Conservation (phyloP, 768 basidiomycete genomes). For the Phylloporus arenicola region DNA sequence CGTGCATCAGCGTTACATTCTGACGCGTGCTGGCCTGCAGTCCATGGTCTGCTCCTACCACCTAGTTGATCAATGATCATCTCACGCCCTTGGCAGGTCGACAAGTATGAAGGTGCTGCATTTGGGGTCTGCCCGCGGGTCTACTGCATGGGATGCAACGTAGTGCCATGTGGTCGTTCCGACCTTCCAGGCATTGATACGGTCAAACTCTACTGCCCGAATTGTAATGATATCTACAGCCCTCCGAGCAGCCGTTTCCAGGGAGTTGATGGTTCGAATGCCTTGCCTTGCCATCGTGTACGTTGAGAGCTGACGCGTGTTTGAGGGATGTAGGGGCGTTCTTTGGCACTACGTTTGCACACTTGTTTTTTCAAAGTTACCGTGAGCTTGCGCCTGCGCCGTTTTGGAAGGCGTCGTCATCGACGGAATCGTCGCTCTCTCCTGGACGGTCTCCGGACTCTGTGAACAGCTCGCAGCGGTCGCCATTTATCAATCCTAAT, state of each 20-base stretch:
- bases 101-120: conserved; percentile 88
- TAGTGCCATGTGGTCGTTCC: conserved; percentile 92
- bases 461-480: conserved; percentile 42
- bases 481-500: conserved; percentile 81
- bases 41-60: conserved; percentile 65
- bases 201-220: conserved; percentile 96
- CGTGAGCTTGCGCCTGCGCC: conserved; percentile 92
- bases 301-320: conserved; percentile 10
- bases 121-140: conserved; percentile 97
- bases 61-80: conserved; percentile 13
- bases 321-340: conserved; percentile 70
- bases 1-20: conserved; percentile 95
- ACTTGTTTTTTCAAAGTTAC: conserved; percentile 97
- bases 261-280: conserved; percentile 78
- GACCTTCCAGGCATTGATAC: conserved; percentile 96
- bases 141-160: conserved; percentile 81
- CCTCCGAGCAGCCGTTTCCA: conserved; percentile 95
- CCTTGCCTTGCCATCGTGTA: conserved; percentile 6
- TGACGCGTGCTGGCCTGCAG: conserved; percentile 89
- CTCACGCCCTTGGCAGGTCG: conserved; percentile 51
- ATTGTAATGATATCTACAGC: conserved; percentile 94
- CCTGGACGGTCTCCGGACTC: conserved; percentile 52
- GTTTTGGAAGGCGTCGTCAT: conserved; percentile 74
- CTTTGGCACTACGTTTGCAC: conserved; percentile 98
- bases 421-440: conserved; percentile 47